Conservation (phyloP, 768 basidiomycete species). For the Melanogaster broomeanus region DNA sequence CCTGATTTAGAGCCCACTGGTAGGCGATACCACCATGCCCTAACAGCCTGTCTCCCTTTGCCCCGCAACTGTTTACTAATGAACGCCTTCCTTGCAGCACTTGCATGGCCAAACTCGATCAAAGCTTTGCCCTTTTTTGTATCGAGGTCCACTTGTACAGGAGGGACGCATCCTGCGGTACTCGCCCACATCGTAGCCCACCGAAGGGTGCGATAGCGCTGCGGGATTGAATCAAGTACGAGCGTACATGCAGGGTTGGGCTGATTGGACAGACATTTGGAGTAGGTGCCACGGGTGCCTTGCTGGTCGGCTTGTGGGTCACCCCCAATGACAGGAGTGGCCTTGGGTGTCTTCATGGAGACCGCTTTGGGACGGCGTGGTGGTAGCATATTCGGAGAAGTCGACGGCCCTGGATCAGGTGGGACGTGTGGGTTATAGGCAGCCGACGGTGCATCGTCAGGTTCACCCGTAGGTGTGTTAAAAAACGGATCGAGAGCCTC, state of each 20-base stretch:
- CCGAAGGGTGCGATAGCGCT: constrained; percentile 42
- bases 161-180: constrained; percentile 36
- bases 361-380: constrained; percentile 5
- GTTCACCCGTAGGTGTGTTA: not conserved
- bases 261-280: constrained; percentile 20
- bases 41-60: constrained; percentile 23
- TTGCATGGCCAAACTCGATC: constrained; percentile 49
- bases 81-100: constrained; percentile 47
- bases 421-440: not conserved
- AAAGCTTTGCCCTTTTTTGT: constrained; percentile 45
- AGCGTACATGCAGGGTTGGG: constrained; percentile 53
- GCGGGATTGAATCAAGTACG: constrained; percentile 59
- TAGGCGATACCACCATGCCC: constrained; percentile 17
- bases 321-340: constrained; percentile 43
- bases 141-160: constrained; percentile 46
- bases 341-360: constrained; percentile 2
- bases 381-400: not conserved
- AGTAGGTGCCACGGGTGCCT: constrained; percentile 50
- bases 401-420: not conserved
- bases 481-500: not conserved
- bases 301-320: constrained; percentile 45
- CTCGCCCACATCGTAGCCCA: constrained; percentile 48
- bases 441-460: not conserved
- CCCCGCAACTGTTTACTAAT: constrained; percentile 43
- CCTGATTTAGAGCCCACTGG: not conserved